Conservation (phyloP, 306 rosid genomes). For the Prunus fruticosa region DNA sequence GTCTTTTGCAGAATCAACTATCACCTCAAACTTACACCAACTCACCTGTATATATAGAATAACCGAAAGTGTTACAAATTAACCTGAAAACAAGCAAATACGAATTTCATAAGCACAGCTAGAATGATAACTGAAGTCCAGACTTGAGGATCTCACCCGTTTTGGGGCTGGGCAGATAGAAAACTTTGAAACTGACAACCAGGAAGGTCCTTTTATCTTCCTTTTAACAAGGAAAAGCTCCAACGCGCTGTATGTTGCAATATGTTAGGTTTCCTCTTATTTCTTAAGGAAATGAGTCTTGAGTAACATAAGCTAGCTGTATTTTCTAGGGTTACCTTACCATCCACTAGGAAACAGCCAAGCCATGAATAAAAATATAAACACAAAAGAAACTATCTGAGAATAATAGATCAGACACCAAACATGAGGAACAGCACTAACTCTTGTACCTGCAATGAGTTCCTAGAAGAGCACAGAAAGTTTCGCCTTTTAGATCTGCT, state of each 20-base stretch:
- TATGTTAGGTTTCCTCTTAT: conserved; percentile 21
- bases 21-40: conserved; percentile 98
- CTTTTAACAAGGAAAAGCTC: conserved; percentile 88
- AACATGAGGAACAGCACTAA: conserved; percentile 9
- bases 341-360: neutral
- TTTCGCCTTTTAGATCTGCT: conserved; percentile 71
- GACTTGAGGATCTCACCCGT: conserved; percentile 56
- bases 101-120: neutral
- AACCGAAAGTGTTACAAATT: conserved; percentile 24
- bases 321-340: neutral
- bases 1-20: conserved; percentile 69
- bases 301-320: neutral
- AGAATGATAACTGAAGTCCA: neutral
- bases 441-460: conserved; percentile 68
- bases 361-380: neutral
- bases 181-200: conserved; percentile 72
- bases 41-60: conserved; percentile 61
- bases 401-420: conserved; percentile 18
- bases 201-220: conserved; percentile 88
- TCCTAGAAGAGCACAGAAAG: conserved; percentile 69
- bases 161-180: conserved; percentile 48
- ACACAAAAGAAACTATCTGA: neutral
- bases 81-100: neutral
- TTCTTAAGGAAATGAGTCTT: conserved; percentile 2
- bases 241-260: conserved; percentile 68